Base-by-base conservation (phyloP, 73 alveolate species). In the Durusdinium trenchii region DNA sequence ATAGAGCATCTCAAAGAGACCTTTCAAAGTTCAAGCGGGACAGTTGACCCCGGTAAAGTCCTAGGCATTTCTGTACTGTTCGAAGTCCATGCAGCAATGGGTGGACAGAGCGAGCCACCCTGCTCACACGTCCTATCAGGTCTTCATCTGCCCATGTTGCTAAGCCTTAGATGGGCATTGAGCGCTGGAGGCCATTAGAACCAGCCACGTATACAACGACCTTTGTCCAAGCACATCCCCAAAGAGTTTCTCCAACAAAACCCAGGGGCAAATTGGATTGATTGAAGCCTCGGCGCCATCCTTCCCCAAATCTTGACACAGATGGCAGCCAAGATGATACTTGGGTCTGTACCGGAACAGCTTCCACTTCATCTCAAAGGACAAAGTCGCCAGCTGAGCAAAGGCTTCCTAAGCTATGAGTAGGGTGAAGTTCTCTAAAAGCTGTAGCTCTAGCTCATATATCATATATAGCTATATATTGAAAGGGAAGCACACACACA, bases 131-230 rank as follows among this genome's bases (percentile, higher is more conserved):
- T 10, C 79, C 79, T 20, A 67, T 67, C 42, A 67, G 79, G 79
- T 67, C 79, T 67, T 67, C 79, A 42, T 67, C 79, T 20, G 79
- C 14, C 79, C 79, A 67, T 12, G 79, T 67, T n/a, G 79, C 79
- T 67, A 67, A 30, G 30, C 79, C 79, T 67, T 28, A 30, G 79
- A n/a, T 60, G 73, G 73, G n/a, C 18, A 32, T 23, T n/a, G n/a
- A n/a, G n/a, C n/a, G n/a, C n/a, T n/a, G n/a, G n/a, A n/a, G n/a
- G n/a, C n/a, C n/a, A n/a, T n/a, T n/a, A n/a, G n/a, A n/a, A n/a
- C n/a, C n/a, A n/a, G n/a, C n/a, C n/a, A n/a, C n/a, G n/a, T n/a
- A n/a, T n/a, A n/a, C n/a, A n/a, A n/a, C n/a, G n/a, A n/a, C n/a
- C n/a, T n/a, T n/a, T n/a, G n/a, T n/a, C n/a, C n/a, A n/a, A n/a